A percentile compares a stretch with the other conserved stretches of the same genome.
Evolutionary conservation across 2,329 filamentous ascomycete species (phyloP).

Genomic region (Tolypocladium amazonense): DNA sequence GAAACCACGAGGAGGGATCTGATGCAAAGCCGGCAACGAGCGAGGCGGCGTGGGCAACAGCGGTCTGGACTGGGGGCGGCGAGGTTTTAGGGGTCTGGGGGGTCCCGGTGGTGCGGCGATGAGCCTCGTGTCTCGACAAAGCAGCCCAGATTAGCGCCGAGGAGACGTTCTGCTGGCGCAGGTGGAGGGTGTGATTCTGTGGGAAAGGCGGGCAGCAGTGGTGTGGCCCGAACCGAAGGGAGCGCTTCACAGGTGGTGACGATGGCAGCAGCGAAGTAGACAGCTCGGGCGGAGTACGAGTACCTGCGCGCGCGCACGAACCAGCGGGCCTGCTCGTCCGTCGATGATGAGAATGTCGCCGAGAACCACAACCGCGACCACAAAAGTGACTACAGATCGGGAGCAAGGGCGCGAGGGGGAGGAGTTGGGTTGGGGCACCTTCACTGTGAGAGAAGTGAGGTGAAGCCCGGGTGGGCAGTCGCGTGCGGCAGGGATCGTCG

Average conservation of each 20-base stretch:
- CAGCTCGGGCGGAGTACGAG: not conserved
- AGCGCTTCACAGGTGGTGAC: not conserved
- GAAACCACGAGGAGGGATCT: not conserved
- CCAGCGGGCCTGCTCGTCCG: not conserved
- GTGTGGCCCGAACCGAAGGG: not conserved
- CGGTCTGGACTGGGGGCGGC: not conserved
- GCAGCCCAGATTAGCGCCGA: not conserved
- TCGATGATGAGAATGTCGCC: not conserved
- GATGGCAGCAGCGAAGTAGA: not conserved
- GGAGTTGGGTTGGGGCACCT: not conserved
- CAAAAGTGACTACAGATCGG: too few relatives aligned
- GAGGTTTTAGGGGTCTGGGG: not conserved
- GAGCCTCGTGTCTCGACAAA: not conserved
- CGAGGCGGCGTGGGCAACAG: not conserved
- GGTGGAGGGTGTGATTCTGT: not conserved
- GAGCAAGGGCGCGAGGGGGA: not conserved
- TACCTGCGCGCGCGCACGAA: not conserved
- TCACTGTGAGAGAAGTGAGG: not conserved
- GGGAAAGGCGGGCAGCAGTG: not conserved
- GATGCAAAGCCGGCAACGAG: not conserved
- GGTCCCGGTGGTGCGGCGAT: not conserved
- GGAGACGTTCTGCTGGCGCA: not conserved
- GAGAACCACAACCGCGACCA: too few relatives aligned
- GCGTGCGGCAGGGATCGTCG: conserved; percentile 11
- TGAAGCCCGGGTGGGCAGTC: conserved; percentile 3